Conservation (phyloP, 73 alveolate species). For the Effrenium voratum region DNA sequence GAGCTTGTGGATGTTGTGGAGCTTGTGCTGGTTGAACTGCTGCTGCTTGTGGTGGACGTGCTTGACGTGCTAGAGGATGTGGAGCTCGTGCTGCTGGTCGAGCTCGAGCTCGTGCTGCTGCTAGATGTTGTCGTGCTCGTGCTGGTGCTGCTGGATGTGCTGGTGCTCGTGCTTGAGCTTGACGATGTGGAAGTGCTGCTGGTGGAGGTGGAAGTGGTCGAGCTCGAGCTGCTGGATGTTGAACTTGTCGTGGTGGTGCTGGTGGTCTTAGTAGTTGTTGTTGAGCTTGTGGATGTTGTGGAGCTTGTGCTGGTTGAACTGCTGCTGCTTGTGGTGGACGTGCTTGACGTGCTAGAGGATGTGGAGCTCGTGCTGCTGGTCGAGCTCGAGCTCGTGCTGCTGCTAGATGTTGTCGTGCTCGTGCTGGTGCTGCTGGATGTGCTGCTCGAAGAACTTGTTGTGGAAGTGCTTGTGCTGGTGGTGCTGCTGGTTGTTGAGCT, state of each 20-base stretch:
- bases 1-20: not conserved
- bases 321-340: not conserved
- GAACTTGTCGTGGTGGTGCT: not conserved
- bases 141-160: not conserved
- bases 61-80: not conserved
- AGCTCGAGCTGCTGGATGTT: not conserved
- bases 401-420: not conserved
- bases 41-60: not conserved
- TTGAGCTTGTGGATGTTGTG: not conserved
- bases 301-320: slow-evolving; percentile 16
- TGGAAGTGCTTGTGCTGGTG: not conserved
- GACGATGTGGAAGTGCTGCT: not conserved
- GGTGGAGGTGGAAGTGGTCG: not conserved
- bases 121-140: not conserved
- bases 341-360: not conserved
- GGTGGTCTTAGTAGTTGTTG: not conserved
- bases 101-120: not conserved
- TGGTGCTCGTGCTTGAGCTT: not conserved
- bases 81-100: not conserved
- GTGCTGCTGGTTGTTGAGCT: not conserved
- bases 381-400: not conserved
- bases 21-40: too few species aligned
- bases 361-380: not conserved
- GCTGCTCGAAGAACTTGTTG: not conserved
- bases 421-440: not conserved